These are phyloP conservation scores for Sporisorium scitamineum DNA, from an alignment of 1,284 basidiomycete species.

Conservation along the genomic window DNA sequence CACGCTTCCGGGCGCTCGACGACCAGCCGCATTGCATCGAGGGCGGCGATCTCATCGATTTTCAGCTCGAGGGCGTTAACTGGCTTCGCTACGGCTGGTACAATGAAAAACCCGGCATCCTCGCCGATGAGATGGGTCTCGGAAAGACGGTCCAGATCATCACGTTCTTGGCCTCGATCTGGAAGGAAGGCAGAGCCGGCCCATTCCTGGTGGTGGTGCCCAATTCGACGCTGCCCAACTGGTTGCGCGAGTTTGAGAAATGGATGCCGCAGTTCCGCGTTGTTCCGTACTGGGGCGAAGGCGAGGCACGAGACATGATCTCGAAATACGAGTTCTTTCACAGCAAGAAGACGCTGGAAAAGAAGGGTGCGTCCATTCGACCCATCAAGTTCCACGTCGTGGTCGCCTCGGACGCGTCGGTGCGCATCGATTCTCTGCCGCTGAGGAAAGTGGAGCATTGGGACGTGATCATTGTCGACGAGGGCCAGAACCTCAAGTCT, in stretches of 20 bases:
- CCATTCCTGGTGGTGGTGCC: constrained; percentile 92
- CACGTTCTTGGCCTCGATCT: constrained; percentile 84
- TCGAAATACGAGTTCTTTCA: constrained; percentile 85
- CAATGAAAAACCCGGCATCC: constrained; percentile 85
- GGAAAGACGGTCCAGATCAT: constrained; percentile 94
- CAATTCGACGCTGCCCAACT: constrained; percentile 91
- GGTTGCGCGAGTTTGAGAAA: constrained; percentile 83
- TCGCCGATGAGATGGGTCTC: constrained; percentile 95
- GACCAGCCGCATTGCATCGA: constrained; percentile 71
- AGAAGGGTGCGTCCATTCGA: constrained; percentile 56
- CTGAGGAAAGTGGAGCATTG: constrained; percentile 84
- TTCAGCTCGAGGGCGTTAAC: constrained; percentile 87
- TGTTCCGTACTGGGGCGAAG: constrained; percentile 81
- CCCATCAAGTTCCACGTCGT: constrained; percentile 56
- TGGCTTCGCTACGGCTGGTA: constrained; percentile 76
- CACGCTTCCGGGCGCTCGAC: constrained; percentile 66
- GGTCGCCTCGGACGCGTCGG: constrained; percentile 45
- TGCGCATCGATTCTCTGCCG: constrained; percentile 39
- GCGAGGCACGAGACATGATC: constrained; percentile 79
- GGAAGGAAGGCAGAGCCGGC: constrained; percentile 72
- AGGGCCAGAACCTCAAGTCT: constrained; percentile 80
- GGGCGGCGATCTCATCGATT: constrained; percentile 69
- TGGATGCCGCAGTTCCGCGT: constrained; percentile 82
- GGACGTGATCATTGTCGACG: constrained; percentile 92
- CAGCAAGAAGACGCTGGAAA: constrained; percentile 58